Conservation (phyloP, 225 moss, liverwort and hornwort species). For the Sphagnum contortum region DNA sequence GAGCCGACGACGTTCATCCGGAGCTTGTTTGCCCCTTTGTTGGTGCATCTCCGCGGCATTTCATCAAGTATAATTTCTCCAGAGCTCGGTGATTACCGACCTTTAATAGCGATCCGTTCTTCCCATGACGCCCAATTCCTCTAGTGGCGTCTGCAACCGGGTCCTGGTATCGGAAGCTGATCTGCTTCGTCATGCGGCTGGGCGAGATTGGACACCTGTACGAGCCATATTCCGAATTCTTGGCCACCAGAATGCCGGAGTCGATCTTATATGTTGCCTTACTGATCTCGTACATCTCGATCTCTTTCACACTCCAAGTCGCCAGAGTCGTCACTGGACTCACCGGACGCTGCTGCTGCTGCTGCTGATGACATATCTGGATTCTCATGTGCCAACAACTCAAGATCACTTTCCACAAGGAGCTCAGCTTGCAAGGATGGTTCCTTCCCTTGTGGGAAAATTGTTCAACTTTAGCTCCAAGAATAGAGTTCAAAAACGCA, state of each 20-base stretch:
- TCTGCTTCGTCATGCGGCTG: slow-evolving; percentile 29
- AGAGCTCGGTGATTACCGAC: slow-evolving; percentile 42
- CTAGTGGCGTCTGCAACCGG: slow-evolving; percentile 34
- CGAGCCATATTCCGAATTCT: slow-evolving; percentile 18
- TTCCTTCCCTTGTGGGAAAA: too few species aligned
- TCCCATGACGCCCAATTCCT: slow-evolving; percentile 24
- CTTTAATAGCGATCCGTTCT: slow-evolving; percentile 24
- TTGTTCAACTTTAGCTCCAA: too few species aligned
- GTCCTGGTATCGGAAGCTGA: slow-evolving; percentile 48
- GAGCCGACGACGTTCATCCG: slow-evolving; percentile 23
- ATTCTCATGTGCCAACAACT: too few species aligned
- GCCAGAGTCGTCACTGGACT: neutral
- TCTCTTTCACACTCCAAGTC: slow-evolving; percentile 22
- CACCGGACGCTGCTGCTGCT: neutral
- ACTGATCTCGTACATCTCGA: slow-evolving; percentile 8
- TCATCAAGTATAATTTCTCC: slow-evolving; percentile 13
- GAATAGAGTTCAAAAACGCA: too few species aligned
- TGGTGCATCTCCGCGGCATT: slow-evolving; percentile 24
- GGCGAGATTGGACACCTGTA: slow-evolving; percentile 48
- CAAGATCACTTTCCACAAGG: too few species aligned
- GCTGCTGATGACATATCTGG: too few species aligned
- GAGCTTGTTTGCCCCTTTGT: slow-evolving; percentile 14
- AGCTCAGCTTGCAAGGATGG: too few species aligned
- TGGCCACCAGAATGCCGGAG: slow-evolving; percentile 14
- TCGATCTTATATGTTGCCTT: slow-evolving; percentile 10